Evolutionary conservation across 1,284 basidiomycete species (phyloP).

Genomic region (Sutorius eximius): DNA sequence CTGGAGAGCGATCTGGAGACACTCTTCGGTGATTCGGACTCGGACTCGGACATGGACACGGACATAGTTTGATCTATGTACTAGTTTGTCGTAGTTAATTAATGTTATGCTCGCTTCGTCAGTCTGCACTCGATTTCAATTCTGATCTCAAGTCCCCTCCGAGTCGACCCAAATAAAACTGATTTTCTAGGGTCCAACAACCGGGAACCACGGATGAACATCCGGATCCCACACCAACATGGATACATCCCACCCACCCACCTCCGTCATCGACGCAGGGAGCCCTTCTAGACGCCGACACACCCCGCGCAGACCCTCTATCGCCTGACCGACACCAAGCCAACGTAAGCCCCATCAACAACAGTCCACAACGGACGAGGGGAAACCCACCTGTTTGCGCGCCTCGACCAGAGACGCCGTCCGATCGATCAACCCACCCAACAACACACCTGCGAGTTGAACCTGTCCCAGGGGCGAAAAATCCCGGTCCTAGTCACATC

Average conservation of each 20-base stretch:
- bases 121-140: too few species aligned
- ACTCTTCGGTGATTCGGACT: too few species aligned
- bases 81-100: too few species aligned
- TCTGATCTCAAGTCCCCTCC: too few species aligned
- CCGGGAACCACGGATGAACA: slow-evolving; percentile 48
- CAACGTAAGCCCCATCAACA: too few species aligned
- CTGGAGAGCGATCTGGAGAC: too few species aligned
- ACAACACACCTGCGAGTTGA: slow-evolving; percentile 41
- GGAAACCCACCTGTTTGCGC: slow-evolving; percentile 26
- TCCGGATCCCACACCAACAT: slow-evolving; percentile 43
- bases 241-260: slow-evolving; percentile 30
- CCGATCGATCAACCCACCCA: slow-evolving; percentile 38
- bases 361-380: not conserved
- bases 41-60: too few species aligned
- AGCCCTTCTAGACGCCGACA: slow-evolving; percentile 35
- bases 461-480: slow-evolving; percentile 41
- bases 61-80: too few species aligned
- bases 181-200: slow-evolving; percentile 1
- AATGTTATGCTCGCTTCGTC: too few species aligned
- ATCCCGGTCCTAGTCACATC: slow-evolving; percentile 32
- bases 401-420: slow-evolving; percentile 42
- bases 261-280: slow-evolving; percentile 28
- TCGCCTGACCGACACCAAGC: slow-evolving; percentile 32
- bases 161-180: too few species aligned
- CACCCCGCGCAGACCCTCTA: slow-evolving; percentile 27